Base-by-base conservation (phyloP, 768 basidiomycete species). In the Paxillus ammoniavirescens region DNA sequence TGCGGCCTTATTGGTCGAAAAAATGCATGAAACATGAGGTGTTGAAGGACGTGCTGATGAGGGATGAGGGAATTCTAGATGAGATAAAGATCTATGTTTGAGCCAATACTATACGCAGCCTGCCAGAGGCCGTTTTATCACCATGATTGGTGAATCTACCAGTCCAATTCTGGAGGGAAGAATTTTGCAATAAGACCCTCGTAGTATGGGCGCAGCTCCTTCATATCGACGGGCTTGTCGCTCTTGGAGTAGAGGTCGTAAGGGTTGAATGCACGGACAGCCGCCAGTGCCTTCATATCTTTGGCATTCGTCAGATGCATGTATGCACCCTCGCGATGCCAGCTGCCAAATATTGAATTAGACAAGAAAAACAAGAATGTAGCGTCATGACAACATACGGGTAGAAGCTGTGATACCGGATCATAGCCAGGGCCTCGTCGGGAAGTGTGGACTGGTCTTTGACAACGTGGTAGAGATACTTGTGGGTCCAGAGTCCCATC, bases 351-450 rank as follows among this genome's bases (percentile, higher is more conserved):
- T 8, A 21, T 18, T 2, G 5, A 8, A 43, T 60, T 14, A 61
- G 57, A 49, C 36, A 28, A 40, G 23, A 41, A 26, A 47, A 31
- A 0, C 12, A 42, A 40, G 17, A 6, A 21, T 31, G 8, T 10
- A 33, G n/a, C 26, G 28, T 40, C 43, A 49, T 30, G 47, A 17
- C 33, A 9, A 68, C 82, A 47, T 62, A 83, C 71, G 93, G 93
- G 73, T 95, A 96, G 78, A 95, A 96, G 62, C 88, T 91, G 73
- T 95, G 93, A 68, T 91, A 96, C 31, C 93, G 84, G 65, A 96
- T 92, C 93, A 96, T 96, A 8, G 88, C 86, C 28, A 96, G 77
- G 0, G 80, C 93, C 61, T 91, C 93, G 37, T 79, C 79, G 4
- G 93, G 93, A 0, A 95, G 83, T 4, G 78, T 80, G 57, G 84